Evolutionary conservation across 805 yeast genomes (phyloP), one percentile per base, ranked within the genome.

Genomic region (Kazachstania taianensis): DNA sequence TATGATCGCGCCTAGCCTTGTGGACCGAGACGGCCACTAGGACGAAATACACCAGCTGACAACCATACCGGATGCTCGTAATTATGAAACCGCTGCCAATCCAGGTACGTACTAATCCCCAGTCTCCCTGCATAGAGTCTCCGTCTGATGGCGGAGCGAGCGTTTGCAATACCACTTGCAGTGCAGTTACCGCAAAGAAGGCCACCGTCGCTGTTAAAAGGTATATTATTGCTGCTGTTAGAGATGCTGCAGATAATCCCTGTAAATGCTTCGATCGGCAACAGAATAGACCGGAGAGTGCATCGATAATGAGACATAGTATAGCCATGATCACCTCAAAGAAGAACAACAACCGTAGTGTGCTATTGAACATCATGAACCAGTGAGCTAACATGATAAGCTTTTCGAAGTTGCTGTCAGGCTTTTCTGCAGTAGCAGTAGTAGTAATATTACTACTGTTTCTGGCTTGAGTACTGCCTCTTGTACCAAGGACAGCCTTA

Each of bases 71-170:
- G 16, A 43, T 36, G 30, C 43, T 40, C 17, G 45, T 36, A 17
- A 50, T 26, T 5, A 48, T 37, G 28, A 46, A 51, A 6, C 53
- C 56, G 17, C 43, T 35, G 4, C 53, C 54, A 12, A 45, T 24
- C 9, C 33, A 33, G 0, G 49, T 40, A 28, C 40, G 34, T 10
- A 51, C 20, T n/a, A 49, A 32, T 22, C 49, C 53, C 50, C 50
- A 46, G 38, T 38, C 24, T 26, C 24, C 29, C 23, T 34, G 32
- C 7, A 20, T 18, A 12, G 22, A 13, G 4, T n/a, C n/a, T n/a
- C n/a, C n/a, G n/a, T 37, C 41, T 8, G 30, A 27, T 10, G 39
- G 30, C 1, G 48, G 48, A 22, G 44, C 49, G n/a, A 49, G 35
- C 6, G 41, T 27, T 27, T 44, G 46, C 16, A 51, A 32, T 4